Conservation (phyloP, 2,329 filamentous ascomycete genomes). For the Arthrinium puccinioides region DNA sequence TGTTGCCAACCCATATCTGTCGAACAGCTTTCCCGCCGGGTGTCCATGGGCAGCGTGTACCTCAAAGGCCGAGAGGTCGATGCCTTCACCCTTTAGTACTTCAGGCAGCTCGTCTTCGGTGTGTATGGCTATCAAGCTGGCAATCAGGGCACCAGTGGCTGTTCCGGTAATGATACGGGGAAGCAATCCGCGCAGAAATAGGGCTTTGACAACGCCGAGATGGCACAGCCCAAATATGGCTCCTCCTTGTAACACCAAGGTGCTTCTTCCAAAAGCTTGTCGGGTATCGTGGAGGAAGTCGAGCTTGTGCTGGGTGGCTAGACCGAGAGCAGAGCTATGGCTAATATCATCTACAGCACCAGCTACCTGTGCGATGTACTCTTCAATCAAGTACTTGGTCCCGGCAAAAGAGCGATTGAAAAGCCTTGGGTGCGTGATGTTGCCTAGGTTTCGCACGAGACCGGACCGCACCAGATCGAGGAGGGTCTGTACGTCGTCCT, state of each 20-base stretch:
- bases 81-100: constrained; percentile 70
- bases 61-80: constrained; percentile 76
- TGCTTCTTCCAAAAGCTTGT: constrained; percentile 81
- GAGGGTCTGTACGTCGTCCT: constrained; percentile 65
- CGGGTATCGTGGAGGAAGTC: constrained; percentile 82
- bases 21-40: constrained; percentile 26
- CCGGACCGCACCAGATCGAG: constrained; percentile 76
- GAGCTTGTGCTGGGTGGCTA: constrained; percentile 72
- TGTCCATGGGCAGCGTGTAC: constrained; percentile 26
- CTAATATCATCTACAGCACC: constrained; percentile 73
- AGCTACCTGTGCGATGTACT: constrained; percentile 82
- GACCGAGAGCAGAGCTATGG: constrained; percentile 3
- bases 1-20: constrained; percentile 45
- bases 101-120: constrained; percentile 75
- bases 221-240: constrained; percentile 90
- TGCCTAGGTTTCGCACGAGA: constrained; percentile 78
- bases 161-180: constrained; percentile 90
- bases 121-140: constrained; percentile 79
- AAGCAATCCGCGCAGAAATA: constrained; percentile 72
- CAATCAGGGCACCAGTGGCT: constrained; percentile 83
- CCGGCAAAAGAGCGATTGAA: constrained; percentile 83
- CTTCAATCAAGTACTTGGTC: constrained; percentile 84
- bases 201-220: constrained; percentile 80
- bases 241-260: constrained; percentile 80
- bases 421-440: constrained; percentile 73